Evolutionary conservation across 2,329 filamentous ascomycete genomes (phyloP), one percentile per base, ranked within the genome.

Genomic region (Aureobasidium sp.): DNA sequence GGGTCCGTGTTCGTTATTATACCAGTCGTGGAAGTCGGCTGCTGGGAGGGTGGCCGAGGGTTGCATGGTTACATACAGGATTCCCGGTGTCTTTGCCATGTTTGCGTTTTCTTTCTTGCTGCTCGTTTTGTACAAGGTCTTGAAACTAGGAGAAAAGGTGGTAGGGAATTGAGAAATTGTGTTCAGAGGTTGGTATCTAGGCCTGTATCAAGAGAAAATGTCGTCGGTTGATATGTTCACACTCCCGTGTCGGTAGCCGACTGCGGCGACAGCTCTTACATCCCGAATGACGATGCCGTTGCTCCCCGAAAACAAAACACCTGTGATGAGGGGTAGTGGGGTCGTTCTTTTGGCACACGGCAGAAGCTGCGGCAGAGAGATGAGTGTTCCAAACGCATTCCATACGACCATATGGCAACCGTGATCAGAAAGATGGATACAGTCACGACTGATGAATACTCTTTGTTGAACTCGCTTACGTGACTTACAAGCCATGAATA

Each of bases 1-100:
- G 20, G 91, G 91, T 60, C 91, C 91, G 76, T 96, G 91, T 77
- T 96, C 91, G 74, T 91, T 94, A 78, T 95, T 92, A 79, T 96
- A 96, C 89, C 90, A 93, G 73, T 95, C 90, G 75, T 95, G 88
- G 76, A 96, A 95, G 70, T 89, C 85, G 65, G 84, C 79, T 52
- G 82, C 75, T 61, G 86, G 79, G 68, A 91, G 80, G 67, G 81
- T 82, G 62, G 83, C 79, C 73, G 83, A 81, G 68, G 90, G 90
- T 75, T 92, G 86, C 87, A 95, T 95, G 17, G 89, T 91, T 68
- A 96, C 91, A 73, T 87, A 91, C 70, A 96, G 85, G 69, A 91
- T 85, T 64, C 90, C 90, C 11, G 83, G 83, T 39, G 62, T 63
- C 27, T 36, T 63, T 48, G 64, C 60, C 64, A 64, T 64, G 27